These are phyloP conservation scores for Prinsepia uniflora DNA, from an alignment of 306 rosid species.

Conservation along the genomic window DNA sequence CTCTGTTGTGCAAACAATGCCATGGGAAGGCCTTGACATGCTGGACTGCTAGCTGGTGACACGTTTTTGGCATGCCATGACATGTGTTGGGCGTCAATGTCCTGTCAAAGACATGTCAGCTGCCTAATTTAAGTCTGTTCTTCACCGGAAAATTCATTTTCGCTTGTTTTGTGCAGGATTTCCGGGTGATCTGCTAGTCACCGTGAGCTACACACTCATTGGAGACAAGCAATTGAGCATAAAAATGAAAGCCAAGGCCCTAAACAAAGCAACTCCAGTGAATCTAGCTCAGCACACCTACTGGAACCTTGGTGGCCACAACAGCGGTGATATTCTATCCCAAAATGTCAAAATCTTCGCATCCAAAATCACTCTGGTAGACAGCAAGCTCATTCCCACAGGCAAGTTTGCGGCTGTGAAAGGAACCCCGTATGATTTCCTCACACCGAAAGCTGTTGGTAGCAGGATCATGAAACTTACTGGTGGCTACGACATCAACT, in stretches of 20 bases:
- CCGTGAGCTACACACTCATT: conserved; percentile 48
- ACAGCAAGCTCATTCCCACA: conserved; percentile 66
- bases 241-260: conserved; percentile 62
- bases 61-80: neutral
- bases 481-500: conserved; percentile 72
- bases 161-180: conserved; percentile 48
- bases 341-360: conserved; percentile 58
- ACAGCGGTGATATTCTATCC: conserved; percentile 64
- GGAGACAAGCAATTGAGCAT: conserved; percentile 42
- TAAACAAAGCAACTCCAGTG: conserved; percentile 83
- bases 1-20: neutral
- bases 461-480: conserved; percentile 54
- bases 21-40: too few relatives aligned
- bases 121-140: neutral
- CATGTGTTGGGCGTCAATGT: too few relatives aligned
- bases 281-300: conserved; percentile 71
- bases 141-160: neutral
- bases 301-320: conserved; percentile 84
- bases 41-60: too few relatives aligned
- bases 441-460: conserved; percentile 49
- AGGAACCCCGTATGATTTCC: conserved; percentile 82
- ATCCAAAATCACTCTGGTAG: conserved; percentile 57
- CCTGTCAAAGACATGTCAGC: too few relatives aligned
- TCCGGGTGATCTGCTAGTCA: conserved; percentile 71
- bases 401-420: conserved; percentile 51